These are phyloP conservation scores for Suillus bovinus DNA, from an alignment of 768 basidiomycete genomes.

Conservation along the genomic window DNA sequence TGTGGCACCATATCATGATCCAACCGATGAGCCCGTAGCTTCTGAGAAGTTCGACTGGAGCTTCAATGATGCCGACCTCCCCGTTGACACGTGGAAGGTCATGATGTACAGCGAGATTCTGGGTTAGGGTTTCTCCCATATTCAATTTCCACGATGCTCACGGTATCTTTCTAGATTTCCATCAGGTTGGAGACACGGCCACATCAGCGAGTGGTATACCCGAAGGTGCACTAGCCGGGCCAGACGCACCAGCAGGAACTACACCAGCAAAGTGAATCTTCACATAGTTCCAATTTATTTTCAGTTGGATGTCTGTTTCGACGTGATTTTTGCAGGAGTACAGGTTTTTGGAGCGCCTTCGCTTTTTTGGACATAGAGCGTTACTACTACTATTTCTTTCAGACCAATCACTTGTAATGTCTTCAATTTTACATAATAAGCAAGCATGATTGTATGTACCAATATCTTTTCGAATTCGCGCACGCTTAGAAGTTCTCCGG, in stretches of 20 bases:
- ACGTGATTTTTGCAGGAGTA: neutral
- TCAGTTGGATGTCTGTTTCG: neutral
- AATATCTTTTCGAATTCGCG: conserved; percentile 15
- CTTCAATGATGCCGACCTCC: conserved; percentile 98
- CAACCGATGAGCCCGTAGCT: conserved; percentile 94
- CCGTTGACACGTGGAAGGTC: conserved; percentile 99
- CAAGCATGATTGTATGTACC: conserved; percentile 11
- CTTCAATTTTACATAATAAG: neutral
- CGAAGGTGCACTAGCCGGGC: conserved; percentile 70
- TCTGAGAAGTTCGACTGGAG: conserved; percentile 97
- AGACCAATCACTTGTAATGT: conserved; percentile 2
- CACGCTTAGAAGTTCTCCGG: neutral
- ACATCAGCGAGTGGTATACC: conserved; percentile 39
- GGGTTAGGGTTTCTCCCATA: conserved; percentile 50
- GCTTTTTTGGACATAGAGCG: neutral
- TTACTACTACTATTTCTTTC: conserved; percentile 6
- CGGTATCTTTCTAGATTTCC: conserved; percentile 60
- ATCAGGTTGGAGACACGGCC: conserved; percentile 66
- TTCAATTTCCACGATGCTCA: neutral
- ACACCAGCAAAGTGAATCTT: conserved; percentile 11
- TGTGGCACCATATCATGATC: conserved; percentile 97
- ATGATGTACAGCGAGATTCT: conserved; percentile 99
- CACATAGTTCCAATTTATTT: neutral
- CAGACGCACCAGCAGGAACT: conserved; percentile 38
- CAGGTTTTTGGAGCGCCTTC: neutral